These are phyloP conservation scores for Physaria fendleri DNA, from an alignment of 345 rosid species.

Conservation along the genomic window DNA sequence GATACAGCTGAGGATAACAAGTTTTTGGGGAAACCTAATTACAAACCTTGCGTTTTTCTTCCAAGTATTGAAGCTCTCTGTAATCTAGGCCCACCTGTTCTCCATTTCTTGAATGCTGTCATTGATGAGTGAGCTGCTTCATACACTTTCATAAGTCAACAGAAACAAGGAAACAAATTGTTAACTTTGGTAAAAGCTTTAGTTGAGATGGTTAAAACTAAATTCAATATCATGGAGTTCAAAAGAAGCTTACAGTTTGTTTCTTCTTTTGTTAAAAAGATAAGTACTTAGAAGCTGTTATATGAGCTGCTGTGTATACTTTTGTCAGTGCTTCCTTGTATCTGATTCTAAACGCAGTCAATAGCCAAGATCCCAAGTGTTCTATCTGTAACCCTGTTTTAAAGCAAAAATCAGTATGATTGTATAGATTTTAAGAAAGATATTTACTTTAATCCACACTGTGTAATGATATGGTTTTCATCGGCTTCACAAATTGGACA, in stretches of 20 bases:
- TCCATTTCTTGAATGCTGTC: slow-evolving; percentile 75
- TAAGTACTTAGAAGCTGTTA: too few relatives aligned
- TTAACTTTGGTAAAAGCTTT: background rate
- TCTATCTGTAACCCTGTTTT: slow-evolving; percentile 55
- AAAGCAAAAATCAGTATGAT: background rate
- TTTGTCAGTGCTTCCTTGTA: slow-evolving; percentile 71
- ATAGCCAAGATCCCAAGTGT: slow-evolving; percentile 59
- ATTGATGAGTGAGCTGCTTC: slow-evolving; percentile 77
- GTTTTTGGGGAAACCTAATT: slow-evolving; percentile 20
- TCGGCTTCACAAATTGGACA: background rate
- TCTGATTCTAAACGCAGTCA: slow-evolving; percentile 66
- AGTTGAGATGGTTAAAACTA: too few relatives aligned
- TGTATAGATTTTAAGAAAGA: background rate
- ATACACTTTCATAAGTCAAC: slow-evolving; percentile 41
- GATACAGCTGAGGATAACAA: background rate
- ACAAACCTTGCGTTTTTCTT: slow-evolving; percentile 86
- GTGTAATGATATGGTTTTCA: background rate
- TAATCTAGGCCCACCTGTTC: slow-evolving; percentile 77
- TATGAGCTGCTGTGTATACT: slow-evolving; percentile 64
- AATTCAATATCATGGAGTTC: too few relatives aligned
- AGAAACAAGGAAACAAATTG: background rate
- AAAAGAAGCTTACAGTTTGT: too few relatives aligned
- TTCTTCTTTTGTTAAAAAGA: too few relatives aligned
- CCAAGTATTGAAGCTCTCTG: slow-evolving; percentile 82
- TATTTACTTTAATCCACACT: background rate